Conservation (phyloP, 495 filamentous ascomycete species). For the Chlorociboria aeruginascens region DNA sequence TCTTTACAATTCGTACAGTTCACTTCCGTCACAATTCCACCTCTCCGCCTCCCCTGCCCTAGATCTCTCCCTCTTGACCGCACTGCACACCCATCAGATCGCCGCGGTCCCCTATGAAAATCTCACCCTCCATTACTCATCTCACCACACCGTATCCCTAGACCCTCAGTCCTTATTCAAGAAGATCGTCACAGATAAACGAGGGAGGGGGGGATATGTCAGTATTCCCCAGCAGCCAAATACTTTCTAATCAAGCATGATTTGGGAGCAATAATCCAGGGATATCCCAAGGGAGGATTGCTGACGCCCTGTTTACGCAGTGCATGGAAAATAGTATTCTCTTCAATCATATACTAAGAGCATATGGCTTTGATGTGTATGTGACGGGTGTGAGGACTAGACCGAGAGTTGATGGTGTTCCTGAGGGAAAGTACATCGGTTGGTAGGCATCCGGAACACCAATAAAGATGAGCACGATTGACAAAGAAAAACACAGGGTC, state of each 20-base stretch:
- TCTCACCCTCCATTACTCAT: conserved; percentile 37
- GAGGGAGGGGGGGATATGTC: conserved; percentile 56
- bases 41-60: not conserved
- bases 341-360: conserved; percentile 50
- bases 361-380: conserved; percentile 47
- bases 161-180: conserved; percentile 44
- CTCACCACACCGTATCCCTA: conserved; percentile 37
- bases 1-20: conserved; percentile 6
- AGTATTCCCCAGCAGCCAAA: too few relatives aligned
- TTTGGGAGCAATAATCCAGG: too few relatives aligned
- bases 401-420: conserved; percentile 11
- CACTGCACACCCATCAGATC: conserved; percentile 39
- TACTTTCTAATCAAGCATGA: too few relatives aligned
- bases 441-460: conserved; percentile 19
- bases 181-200: conserved; percentile 45
- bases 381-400: conserved; percentile 24
- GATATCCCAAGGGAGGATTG: too few relatives aligned
- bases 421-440: conserved; percentile 38
- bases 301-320: too few relatives aligned
- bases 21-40: conserved; percentile 5
- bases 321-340: conserved; percentile 67
- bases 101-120: conserved; percentile 62
- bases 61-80: conserved; percentile 23
- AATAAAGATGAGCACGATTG: not conserved
- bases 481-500: not conserved